Evolutionary conservation across 179 eudicot species (phyloP), one percentile per base, ranked within the genome.

Genomic region (Gypsophila paniculata): DNA sequence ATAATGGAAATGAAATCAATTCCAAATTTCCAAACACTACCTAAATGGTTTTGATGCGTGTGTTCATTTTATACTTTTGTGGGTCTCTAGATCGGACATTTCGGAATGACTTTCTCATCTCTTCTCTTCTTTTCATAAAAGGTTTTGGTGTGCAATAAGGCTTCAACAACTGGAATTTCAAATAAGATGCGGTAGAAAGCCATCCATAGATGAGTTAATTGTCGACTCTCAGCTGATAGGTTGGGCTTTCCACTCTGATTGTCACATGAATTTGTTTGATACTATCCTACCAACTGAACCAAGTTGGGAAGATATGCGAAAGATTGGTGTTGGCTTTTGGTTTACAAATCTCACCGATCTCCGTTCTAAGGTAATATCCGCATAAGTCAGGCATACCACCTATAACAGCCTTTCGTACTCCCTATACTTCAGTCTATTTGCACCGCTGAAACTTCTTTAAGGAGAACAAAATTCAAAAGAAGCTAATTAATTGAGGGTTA

Each of bases 171-270:
- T 87, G 72, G 86, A 84, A 77, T 80, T 78, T 76, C 71, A 22
- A 51, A 78, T 81, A 74, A 84, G 80, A 82, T 72, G 80, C 74
- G 81, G 82, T 71, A 84, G 84, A 79, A 68, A 79, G 65, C 87
- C 91, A 75, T 83, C 79, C 4, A 62, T 65, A 29, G 85, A 81
- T 25, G 93, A 94, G 79, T 64, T 90, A 83, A 79, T 72, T 72
- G 81, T 87, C 76, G 83, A 82, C 69, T 85, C 99, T 64, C 78
- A 77, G 68, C 75, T 86, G 73, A 86, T 90, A 74, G 90, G 79
- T 38, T 94, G 97, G 96, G 99, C 96, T 61, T 86, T 90, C 79
- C 99, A 94, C 81, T 91, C 99, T 74, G 99, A 92, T 80, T 94
- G 97, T 80, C 97, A 88, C 85, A 92, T 82, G 52, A 88, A 85